These are phyloP conservation scores for Venturia effusa DNA, from an alignment of 2,329 filamentous ascomycete species.

Conservation along the genomic window DNA sequence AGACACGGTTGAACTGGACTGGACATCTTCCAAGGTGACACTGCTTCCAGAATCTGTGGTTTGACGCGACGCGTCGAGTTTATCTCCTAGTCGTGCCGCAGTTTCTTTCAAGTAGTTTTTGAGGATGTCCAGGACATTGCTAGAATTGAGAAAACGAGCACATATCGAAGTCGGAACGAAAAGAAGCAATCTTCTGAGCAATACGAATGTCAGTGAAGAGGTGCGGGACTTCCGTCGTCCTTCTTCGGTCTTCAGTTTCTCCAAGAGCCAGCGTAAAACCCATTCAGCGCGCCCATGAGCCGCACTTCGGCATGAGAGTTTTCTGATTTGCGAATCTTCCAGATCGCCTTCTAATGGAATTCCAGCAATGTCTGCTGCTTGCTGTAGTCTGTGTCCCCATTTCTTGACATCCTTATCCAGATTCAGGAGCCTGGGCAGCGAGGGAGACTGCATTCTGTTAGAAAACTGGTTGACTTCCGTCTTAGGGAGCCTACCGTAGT, in stretches of 20 bases:
- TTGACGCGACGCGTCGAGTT: neutral
- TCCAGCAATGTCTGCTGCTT: slow-evolving; percentile 30
- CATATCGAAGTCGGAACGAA: slow-evolving; percentile 59
- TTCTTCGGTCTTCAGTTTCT: slow-evolving; percentile 40
- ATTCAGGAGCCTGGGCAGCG: slow-evolving; percentile 28
- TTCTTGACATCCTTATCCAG: slow-evolving; percentile 27
- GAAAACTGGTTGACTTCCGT: neutral
- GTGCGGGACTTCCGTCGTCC: slow-evolving; percentile 29
- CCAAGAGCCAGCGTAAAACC: slow-evolving; percentile 56
- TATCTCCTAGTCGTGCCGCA: neutral
- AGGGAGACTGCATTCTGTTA: slow-evolving; percentile 14
- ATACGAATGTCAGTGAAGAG: slow-evolving; percentile 41
- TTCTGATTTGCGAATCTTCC: slow-evolving; percentile 8
- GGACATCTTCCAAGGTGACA: neutral
- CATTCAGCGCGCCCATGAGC: slow-evolving; percentile 46
- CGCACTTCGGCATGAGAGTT: slow-evolving; percentile 18
- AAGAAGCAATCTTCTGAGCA: slow-evolving; percentile 50
- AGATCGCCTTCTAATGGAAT: slow-evolving; percentile 22
- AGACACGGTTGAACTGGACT: neutral
- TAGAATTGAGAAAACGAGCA: slow-evolving; percentile 60
- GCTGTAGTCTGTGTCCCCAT: slow-evolving; percentile 28
- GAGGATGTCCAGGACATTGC: slow-evolving; percentile 55
- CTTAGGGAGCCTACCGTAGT: neutral
- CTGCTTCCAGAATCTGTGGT: neutral
- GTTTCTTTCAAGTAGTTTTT: slow-evolving; percentile 53